Conservation (phyloP, 352 stramenopile species). For the Globisporangium lucens region DNA sequence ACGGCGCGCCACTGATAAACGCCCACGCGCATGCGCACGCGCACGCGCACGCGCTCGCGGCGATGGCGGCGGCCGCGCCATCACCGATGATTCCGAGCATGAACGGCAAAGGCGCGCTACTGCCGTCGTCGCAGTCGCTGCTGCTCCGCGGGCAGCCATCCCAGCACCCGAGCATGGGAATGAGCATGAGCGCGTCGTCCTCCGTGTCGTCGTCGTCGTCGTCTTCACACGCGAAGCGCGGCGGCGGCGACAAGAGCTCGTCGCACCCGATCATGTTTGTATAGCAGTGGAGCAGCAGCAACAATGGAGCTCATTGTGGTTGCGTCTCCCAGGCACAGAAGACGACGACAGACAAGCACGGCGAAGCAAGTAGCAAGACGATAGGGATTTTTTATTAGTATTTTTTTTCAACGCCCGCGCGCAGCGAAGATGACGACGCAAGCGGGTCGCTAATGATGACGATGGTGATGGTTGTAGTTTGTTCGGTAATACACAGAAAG, state of each 20-base stretch:
- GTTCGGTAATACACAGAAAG: background rate
- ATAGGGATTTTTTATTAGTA: constrained; percentile 11
- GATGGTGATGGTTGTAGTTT: background rate
- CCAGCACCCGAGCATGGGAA: constrained; percentile 8
- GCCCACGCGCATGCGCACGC: background rate
- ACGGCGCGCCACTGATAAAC: background rate
- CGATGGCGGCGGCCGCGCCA: background rate
- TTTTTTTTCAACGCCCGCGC: background rate
- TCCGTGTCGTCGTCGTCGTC: background rate
- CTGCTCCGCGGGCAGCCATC: constrained; percentile 9
- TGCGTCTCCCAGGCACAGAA: background rate
- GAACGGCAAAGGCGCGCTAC: background rate
- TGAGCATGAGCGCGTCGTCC: background rate
- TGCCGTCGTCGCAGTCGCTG: constrained; percentile 21
- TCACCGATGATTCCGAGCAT: constrained; percentile 4
- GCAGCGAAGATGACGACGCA: background rate
- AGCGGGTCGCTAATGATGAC: background rate
- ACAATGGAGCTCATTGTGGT: background rate
- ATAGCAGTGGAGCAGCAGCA: background rate
- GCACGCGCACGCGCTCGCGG: background rate
- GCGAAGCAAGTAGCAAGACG: background rate
- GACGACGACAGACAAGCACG: background rate
- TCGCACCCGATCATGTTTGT: constrained; percentile 14
- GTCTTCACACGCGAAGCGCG: background rate
- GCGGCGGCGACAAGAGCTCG: constrained; percentile 14